Conservation (phyloP, 208 protist genomes). For the Acanthamoeba rhysodes region DNA sequence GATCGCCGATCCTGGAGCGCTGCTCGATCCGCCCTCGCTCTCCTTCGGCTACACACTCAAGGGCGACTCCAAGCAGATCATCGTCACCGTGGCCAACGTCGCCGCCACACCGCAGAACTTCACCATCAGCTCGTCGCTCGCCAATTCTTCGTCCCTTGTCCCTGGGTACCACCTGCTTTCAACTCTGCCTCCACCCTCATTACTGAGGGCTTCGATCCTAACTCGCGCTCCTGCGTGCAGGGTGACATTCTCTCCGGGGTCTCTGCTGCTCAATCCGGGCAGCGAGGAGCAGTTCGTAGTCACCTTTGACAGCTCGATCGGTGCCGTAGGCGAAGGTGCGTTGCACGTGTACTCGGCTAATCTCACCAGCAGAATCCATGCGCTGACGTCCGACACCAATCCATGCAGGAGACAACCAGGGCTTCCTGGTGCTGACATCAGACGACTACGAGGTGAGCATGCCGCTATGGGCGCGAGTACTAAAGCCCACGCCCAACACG, state of each 20-base stretch:
- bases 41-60: not conserved
- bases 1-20: not conserved
- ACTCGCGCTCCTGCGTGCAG: not conserved
- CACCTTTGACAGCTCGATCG: not conserved
- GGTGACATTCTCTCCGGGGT: not conserved
- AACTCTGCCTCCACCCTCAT: too few relatives aligned
- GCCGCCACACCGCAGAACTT: not conserved
- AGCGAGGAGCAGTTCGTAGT: not conserved
- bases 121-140: not conserved
- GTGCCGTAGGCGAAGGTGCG: too few relatives aligned
- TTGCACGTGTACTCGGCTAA: too few relatives aligned
- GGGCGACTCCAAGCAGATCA: not conserved
- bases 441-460: slow-evolving; percentile 11
- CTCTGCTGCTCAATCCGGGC: not conserved
- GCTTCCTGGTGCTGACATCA: not conserved
- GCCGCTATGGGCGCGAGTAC: slow-evolving; percentile 10
- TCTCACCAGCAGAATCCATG: too few relatives aligned
- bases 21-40: slow-evolving; percentile 22
- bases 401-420: not conserved
- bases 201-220: too few relatives aligned
- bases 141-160: not conserved
- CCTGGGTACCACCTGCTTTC: too few relatives aligned
- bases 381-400: not conserved
- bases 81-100: not conserved
- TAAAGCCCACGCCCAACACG: not conserved